Evolutionary conservation across 2,329 filamentous ascomycete species (phyloP).

Genomic region (Arthrobotrys iridis): DNA sequence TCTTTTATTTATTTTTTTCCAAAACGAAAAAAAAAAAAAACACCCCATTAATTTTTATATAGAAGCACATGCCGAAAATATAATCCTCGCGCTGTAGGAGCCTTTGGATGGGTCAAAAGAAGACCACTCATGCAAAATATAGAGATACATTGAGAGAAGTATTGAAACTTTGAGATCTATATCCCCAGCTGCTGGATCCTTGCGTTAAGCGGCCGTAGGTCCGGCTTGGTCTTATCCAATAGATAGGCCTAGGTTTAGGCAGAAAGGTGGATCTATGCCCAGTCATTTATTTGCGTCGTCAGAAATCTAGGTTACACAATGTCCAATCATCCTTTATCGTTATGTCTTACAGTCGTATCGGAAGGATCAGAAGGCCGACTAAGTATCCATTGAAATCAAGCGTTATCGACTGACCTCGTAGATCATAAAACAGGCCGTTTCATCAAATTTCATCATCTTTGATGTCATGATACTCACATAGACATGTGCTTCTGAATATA

Average conservation of each 20-base stretch:
- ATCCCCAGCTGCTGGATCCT: conserved; percentile 22
- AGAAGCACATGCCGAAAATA: too few species aligned
- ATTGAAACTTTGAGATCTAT: neutral
- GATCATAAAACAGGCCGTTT: neutral
- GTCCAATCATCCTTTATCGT: conserved; percentile 19
- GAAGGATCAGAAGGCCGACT: neutral
- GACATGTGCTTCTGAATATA: neutral
- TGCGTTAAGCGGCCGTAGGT: neutral
- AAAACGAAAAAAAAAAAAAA: too few species aligned
- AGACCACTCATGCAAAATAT: conserved; percentile 21
- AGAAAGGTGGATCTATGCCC: conserved; percentile 1
- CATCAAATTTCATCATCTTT: neutral
- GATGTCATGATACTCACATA: neutral
- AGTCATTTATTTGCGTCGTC: neutral
- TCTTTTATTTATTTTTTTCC: too few species aligned
- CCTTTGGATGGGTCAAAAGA: too few species aligned
- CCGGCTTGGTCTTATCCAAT: conserved; percentile 16
- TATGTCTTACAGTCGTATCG: neutral
- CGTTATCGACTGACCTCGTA: neutral
- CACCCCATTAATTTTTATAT: too few species aligned
- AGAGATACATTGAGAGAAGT: neutral
- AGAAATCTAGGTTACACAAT: conserved; percentile 20
- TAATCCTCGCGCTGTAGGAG: too few species aligned
- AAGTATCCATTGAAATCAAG: neutral
- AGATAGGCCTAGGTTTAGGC: neutral